A percentile compares a stretch with the other conserved stretches of the same genome.
phyloP scores from a whole-genome alignment of 441 rosid genomes.

The Hura crepitans region DNA sequence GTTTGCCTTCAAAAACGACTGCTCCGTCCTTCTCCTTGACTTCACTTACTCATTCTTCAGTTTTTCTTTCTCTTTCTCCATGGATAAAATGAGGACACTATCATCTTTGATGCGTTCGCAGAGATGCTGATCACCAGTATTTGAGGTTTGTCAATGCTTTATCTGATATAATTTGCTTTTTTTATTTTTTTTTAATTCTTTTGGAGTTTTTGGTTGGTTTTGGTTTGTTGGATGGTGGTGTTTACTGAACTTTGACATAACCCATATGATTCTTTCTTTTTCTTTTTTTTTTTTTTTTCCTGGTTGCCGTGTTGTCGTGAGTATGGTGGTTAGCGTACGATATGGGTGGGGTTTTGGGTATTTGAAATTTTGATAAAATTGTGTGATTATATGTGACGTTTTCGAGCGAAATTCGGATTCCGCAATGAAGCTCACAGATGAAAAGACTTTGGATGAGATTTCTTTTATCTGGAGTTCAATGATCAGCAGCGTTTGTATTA shows the following conservation, averaged over 20 bases:
- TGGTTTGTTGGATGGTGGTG: not conserved
- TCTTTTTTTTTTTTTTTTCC: too few relatives aligned
- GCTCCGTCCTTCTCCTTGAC: too few relatives aligned
- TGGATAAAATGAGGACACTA: too few relatives aligned
- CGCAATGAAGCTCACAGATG: not conserved
- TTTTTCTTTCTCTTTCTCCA: not conserved
- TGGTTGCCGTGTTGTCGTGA: not conserved
- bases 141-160: not conserved
- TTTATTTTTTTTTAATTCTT: not conserved
- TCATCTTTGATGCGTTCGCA: too few relatives aligned
- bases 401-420: not conserved
- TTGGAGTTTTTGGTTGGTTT: not conserved
- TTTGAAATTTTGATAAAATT: not conserved
- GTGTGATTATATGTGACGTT: not conserved
- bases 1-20: not conserved
- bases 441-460: not conserved
- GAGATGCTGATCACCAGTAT: conserved; percentile 1
- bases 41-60: not conserved
- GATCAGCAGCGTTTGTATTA: not conserved
- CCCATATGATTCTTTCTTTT: not conserved
- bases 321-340: not conserved
- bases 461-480: not conserved
- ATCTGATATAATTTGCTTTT: not conserved
- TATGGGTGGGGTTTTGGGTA: not conserved
- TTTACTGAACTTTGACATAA: not conserved